Evolutionary conservation across 306 rosid species (phyloP).

Genomic region (Rubus parviflorus): DNA sequence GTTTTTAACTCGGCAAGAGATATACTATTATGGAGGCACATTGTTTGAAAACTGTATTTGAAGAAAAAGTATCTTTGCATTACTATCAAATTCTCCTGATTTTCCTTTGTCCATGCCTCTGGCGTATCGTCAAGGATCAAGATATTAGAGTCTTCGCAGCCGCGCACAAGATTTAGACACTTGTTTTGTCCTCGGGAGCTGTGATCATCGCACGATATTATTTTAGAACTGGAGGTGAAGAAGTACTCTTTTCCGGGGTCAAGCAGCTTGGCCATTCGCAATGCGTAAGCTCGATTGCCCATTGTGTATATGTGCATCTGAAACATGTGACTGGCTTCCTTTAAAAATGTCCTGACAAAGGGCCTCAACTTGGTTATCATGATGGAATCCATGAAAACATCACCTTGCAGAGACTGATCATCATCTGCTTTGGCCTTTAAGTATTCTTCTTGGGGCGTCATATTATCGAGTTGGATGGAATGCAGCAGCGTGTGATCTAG

Average conservation of each 20-base stretch:
- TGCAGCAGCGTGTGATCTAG: neutral
- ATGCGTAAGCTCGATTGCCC: slow-evolving; percentile 81
- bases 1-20: slow-evolving; percentile 67
- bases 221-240: slow-evolving; percentile 54
- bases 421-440: neutral
- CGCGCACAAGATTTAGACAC: slow-evolving; percentile 78
- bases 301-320: slow-evolving; percentile 86
- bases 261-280: slow-evolving; percentile 79
- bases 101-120: slow-evolving; percentile 78
- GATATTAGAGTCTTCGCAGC: slow-evolving; percentile 66
- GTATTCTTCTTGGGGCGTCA: neutral
- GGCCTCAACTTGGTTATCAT: neutral
- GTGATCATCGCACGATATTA: slow-evolving; percentile 84
- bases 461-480: neutral
- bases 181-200: slow-evolving; percentile 59
- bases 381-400: neutral
- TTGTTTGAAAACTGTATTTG: no score
- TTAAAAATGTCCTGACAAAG: slow-evolving; percentile 39
- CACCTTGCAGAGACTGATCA: neutral
- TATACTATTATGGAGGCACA: slow-evolving; percentile 41
- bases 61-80: slow-evolving; percentile 55
- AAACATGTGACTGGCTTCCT: slow-evolving; percentile 68
- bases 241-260: slow-evolving; percentile 50
- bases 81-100: slow-evolving; percentile 58
- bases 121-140: slow-evolving; percentile 87